phyloP scores from a whole-genome alignment of 768 basidiomycete genomes.

The Mycena pura region DNA sequence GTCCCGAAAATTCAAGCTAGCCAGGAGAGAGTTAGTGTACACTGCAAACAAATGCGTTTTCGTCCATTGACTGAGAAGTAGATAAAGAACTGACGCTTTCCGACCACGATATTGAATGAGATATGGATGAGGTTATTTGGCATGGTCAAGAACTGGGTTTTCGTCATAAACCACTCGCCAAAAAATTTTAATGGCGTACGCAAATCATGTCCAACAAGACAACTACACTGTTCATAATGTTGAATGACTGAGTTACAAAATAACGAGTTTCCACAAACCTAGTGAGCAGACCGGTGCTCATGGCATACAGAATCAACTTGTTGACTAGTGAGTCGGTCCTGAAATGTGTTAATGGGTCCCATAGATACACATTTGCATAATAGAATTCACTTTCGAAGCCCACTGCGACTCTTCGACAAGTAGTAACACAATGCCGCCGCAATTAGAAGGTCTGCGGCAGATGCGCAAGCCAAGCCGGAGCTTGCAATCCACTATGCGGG shows the following conservation, averaged over 20 bases:
- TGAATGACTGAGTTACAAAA: neutral
- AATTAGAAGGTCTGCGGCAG: constrained; percentile 6
- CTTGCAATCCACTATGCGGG: constrained; percentile 4
- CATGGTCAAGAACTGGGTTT: constrained; percentile 13
- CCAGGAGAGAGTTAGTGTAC: constrained; percentile 48
- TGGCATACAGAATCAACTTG: constrained; percentile 53
- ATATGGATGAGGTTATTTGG: constrained; percentile 8
- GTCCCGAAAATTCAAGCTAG: constrained; percentile 26
- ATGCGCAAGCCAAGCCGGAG: constrained; percentile 1
- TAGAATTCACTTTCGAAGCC: neutral
- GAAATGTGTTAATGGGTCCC: neutral
- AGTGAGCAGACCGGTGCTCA: constrained; percentile 52
- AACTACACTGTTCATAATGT: neutral
- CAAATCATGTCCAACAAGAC: constrained; percentile 19
- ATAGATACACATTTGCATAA: too few relatives aligned
- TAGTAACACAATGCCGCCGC: neutral
- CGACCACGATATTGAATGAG: constrained; percentile 48
- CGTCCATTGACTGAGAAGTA: neutral
- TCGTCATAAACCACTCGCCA: too few relatives aligned
- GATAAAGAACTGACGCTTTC: constrained; percentile 45
- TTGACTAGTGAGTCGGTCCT: constrained; percentile 55
- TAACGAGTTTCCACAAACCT: constrained; percentile 38
- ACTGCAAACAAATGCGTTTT: constrained; percentile 35
- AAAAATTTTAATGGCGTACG: neutral
- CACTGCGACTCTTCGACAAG: neutral